phyloP scores from a whole-genome alignment of 257 asterid genomes.

The Hygrophila difformis region DNA sequence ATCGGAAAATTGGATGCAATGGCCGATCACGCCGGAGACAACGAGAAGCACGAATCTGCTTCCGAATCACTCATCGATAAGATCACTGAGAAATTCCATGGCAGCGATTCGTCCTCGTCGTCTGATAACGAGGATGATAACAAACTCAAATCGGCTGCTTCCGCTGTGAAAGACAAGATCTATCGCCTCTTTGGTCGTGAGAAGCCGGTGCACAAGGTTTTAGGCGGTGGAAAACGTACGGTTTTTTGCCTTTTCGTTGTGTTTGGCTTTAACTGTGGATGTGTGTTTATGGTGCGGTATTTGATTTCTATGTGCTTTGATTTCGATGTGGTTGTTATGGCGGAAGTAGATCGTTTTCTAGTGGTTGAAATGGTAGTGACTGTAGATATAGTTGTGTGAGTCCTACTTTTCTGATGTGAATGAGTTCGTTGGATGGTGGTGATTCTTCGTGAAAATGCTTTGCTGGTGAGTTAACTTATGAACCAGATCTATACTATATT shows the following conservation, averaged over 20 bases:
- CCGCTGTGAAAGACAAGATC: slow-evolving; percentile 17
- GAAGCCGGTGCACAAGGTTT: slow-evolving; percentile 48
- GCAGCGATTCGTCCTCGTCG: slow-evolving; percentile 70
- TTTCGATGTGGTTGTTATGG: too few species aligned
- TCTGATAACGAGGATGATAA: slow-evolving; percentile 13
- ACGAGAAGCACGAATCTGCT: slow-evolving; percentile 39
- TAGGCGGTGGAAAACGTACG: slow-evolving; percentile 66
- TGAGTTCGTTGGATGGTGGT: too few species aligned
- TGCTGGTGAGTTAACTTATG: too few species aligned
- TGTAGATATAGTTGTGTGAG: too few species aligned
- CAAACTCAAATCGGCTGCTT: neutral
- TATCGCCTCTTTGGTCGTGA: slow-evolving; percentile 64
- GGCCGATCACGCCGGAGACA: slow-evolving; percentile 45
- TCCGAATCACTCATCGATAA: slow-evolving; percentile 60
- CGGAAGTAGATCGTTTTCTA: too few species aligned
- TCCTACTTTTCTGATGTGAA: too few species aligned
- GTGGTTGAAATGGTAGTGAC: too few species aligned
- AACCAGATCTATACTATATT: too few species aligned
- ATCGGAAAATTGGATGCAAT: slow-evolving; percentile 30
- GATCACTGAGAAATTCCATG: slow-evolving; percentile 60
- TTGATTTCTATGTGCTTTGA: too few species aligned
- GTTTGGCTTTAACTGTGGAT: neutral
- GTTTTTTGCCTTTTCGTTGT: neutral
- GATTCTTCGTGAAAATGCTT: too few species aligned
- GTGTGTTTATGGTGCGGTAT: neutral